These are phyloP conservation scores for Starmerella apis DNA, from an alignment of 805 yeast species.

Conservation along the genomic window DNA sequence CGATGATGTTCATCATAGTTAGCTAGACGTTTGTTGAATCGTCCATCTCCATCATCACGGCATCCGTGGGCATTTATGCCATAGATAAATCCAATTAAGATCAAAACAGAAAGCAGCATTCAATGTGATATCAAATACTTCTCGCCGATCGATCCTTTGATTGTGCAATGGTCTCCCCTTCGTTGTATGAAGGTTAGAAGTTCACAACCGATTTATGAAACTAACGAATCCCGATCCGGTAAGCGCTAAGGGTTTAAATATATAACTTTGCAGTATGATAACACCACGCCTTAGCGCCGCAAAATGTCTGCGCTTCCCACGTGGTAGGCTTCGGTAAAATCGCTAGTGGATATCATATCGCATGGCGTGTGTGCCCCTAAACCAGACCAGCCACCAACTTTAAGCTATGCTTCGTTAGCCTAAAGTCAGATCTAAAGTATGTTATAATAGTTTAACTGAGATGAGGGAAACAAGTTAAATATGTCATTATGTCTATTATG, in stretches of 20 bases:
- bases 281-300: no score
- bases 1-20: slow-evolving; percentile 6
- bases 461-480: no score
- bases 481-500: no score
- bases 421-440: no score
- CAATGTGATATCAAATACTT: no score
- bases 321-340: not conserved
- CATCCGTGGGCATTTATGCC: not conserved
- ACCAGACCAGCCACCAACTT: not conserved
- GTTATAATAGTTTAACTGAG: no score
- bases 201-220: not conserved
- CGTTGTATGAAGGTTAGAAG: not conserved
- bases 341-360: not conserved
- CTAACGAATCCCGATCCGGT: not conserved
- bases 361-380: not conserved
- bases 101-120: not conserved
- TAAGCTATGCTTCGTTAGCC: not conserved
- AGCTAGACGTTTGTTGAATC: slow-evolving; percentile 14
- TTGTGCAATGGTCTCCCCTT: no score
- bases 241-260: not conserved
- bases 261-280: not conserved
- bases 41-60: slow-evolving; percentile 19
- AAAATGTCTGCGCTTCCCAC: no score
- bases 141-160: no score
- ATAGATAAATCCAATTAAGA: not conserved